Evolutionary conservation across 1,139 yeast species (phyloP), one percentile per base, ranked within the genome.

Genomic region (Taphrina deformans): DNA sequence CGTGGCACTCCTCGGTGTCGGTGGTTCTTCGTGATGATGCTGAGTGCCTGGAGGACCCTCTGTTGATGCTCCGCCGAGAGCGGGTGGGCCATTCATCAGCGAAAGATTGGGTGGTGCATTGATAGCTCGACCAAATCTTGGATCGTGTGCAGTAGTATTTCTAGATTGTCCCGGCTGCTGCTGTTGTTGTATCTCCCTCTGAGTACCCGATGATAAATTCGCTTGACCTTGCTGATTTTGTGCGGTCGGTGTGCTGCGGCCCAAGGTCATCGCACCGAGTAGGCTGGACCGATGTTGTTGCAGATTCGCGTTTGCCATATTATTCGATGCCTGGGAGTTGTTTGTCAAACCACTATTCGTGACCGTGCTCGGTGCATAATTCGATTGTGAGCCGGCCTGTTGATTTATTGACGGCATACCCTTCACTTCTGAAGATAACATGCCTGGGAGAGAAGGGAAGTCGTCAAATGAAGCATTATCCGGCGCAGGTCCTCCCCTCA

Each of bases 31-130:
- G 41, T 55, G 61, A 16, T 55, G 60, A 27, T 44, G 61, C 16
- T 52, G 56, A 12, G 58, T 27, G 16, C 58, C 58, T 26, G 58
- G 58, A 35, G 58, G 58, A 7, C 58, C 58, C 21, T 53, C 63
- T n/a, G 45, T 38, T 12, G 55, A 29, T 21, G 63, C 18, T 14
- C 56, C 63, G 18, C 55, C 63, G 6, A 59, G 56, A 1, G 63
- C 63, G 4, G 63, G 63, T 14, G 63, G 63, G 1, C 63, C 63
- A 41, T 51, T 48, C 63, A 59, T 59, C 29, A 59, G 50, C 21
- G 63, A 59, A 27, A 59, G 40, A 14, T 59, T 59, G 1, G 63
- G 63, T 26, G 63, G 63, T 18, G 63, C 63, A 18, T 44, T 56
- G 29, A 45, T 46, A 29, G 62, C 53, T 16, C 51, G 50, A 18